Evolutionary conservation across 2,329 filamentous ascomycete species (phyloP).

Genomic region (Decorospora gaudefroyi): DNA sequence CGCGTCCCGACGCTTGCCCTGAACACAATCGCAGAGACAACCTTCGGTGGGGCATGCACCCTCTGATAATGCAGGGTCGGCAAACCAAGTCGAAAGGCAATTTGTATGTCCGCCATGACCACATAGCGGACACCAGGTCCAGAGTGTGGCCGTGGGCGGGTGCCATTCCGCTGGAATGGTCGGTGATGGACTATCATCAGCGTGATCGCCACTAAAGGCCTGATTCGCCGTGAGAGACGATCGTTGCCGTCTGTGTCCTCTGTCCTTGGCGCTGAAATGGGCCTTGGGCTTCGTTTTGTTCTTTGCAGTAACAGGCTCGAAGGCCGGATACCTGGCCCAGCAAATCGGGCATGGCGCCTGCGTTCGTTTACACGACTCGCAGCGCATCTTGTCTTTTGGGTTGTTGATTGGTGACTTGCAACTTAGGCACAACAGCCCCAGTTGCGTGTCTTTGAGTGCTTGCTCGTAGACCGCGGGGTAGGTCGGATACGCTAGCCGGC

Average conservation of each 20-base stretch:
- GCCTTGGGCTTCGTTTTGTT: constrained; percentile 36
- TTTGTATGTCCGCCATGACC: constrained; percentile 64
- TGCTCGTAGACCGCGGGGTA: constrained; percentile 64
- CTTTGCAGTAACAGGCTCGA: constrained; percentile 40
- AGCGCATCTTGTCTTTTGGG: constrained; percentile 56
- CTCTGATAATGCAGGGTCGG: constrained; percentile 51
- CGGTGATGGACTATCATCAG: constrained; percentile 26
- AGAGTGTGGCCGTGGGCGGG: constrained; percentile 49
- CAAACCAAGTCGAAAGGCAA: constrained; percentile 63
- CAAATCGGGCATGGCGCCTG: constrained; percentile 52
- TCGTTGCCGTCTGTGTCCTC: constrained; percentile 32
- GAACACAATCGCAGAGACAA: constrained; percentile 64
- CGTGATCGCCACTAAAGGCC: constrained; percentile 16
- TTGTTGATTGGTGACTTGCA: constrained; percentile 62
- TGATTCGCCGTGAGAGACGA: constrained; percentile 30
- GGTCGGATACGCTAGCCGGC: constrained; percentile 58
- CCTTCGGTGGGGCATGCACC: constrained; percentile 63
- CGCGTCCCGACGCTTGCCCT: constrained; percentile 50
- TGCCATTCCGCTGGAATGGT: constrained; percentile 26
- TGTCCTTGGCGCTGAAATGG: constrained; percentile 27
- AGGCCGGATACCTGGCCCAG: constrained; percentile 52
- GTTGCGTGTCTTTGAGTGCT: constrained; percentile 58
- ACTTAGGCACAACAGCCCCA: constrained; percentile 60
- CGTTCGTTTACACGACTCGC: constrained; percentile 55
- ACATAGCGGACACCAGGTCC: constrained; percentile 64